These are phyloP conservation scores for Phascolomyces articulosus DNA, from an alignment of 371 early-diverging fungal species.

Conservation along the genomic window DNA sequence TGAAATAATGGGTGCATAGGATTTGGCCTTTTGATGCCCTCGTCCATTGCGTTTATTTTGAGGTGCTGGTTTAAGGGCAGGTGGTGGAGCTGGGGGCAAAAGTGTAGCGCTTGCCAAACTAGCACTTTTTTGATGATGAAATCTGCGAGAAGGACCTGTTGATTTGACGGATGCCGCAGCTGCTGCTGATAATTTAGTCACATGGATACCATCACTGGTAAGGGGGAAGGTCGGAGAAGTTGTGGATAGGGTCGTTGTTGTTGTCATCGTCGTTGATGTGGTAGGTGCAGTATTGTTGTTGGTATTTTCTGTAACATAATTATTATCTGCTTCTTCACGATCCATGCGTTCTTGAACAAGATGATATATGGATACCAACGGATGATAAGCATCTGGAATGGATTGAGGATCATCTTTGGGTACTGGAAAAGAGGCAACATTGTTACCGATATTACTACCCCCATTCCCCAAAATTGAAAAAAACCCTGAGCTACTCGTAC, in stretches of 20 bases:
- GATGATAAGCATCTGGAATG: conserved; percentile 48
- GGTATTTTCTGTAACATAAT: background rate
- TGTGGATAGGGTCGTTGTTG: no score
- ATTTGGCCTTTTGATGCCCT: conserved; percentile 17
- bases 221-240: no score
- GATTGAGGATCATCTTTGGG: conserved; percentile 34
- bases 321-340: conserved; percentile 32
- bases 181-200: background rate
- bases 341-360: conserved; percentile 80
- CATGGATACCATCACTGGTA: background rate
- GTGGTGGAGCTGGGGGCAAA: background rate
- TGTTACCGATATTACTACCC: conserved; percentile 3
- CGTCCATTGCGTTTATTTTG: background rate
- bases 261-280: background rate
- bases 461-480: conserved; percentile 1
- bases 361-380: conserved; percentile 83
- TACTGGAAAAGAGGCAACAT: background rate
- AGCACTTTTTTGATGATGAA: conserved; percentile 12
- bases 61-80: background rate
- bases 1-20: conserved; percentile 1
- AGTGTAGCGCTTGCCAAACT: conserved; percentile 9
- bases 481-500: conserved; percentile 1
- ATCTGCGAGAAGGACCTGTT: background rate
- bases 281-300: no score
- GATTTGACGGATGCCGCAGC: background rate